Evolutionary conservation across 2,329 filamentous ascomycete genomes (phyloP), one percentile per base, ranked within the genome.

Genomic region (Mycosphaerella arachidis): DNA sequence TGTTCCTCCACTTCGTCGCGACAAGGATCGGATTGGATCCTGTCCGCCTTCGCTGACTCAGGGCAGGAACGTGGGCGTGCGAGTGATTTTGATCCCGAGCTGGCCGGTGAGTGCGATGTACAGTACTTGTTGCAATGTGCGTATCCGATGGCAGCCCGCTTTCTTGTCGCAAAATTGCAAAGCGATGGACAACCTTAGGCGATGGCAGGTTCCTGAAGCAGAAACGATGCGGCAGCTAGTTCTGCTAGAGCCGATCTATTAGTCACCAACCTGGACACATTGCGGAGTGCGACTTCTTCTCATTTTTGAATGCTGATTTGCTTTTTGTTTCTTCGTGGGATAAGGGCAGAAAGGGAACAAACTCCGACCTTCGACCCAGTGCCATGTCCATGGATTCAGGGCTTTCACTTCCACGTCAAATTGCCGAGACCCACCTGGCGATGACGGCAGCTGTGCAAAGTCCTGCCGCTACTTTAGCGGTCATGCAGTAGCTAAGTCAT

Each of bases 341-440:
- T 52, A 18, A 12, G 5, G 31, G 18, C n/a, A 30, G 54, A 9
- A 16, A 33, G 37, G 40, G 24, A 57, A 31, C n/a, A 27, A 6
- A 24, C 48, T 29, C n/a, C 13, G 50, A 45, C 48, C 40, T 54
- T 30, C 24, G 40, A 40, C 45, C 57, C 57, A 43, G 57, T 31
- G 43, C 57, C 57, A 55, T 46, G 57, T 59, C 57, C 16, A 55
- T 45, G 57, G 55, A 24, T 51, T 43, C 51, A 55, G 43, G 24
- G 29, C 45, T 24, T 20, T 5, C 35, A 35, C 30, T 31, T 45
- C 16, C 37, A 58, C 55, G 43, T 50, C 51, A 48, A 50, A 16
- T 27, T 59, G 57, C 57, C 57, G 57, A 33, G 52, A 55, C 37
- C 43, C 51, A 45, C 45, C 1, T 16, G 10, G 16, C 18, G 45